Base-by-base conservation (phyloP, 331 rosid genomes). In the Spiraea crenata region DNA sequence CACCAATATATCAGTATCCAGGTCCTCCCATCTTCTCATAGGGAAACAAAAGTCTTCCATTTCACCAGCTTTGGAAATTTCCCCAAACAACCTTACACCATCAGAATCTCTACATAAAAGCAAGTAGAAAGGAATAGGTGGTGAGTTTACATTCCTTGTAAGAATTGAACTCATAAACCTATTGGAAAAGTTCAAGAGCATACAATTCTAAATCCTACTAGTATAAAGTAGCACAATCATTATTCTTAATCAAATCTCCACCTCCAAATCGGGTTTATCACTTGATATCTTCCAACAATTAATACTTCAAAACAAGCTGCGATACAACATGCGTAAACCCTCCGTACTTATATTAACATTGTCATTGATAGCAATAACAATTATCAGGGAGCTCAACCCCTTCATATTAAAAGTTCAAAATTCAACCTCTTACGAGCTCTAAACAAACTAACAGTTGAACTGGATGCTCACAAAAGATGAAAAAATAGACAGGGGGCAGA, bases 21-120 rank as follows among this genome's bases (percentile, higher is more conserved):
- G 70, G 50, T 90, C 90, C 80, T 88, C 88, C 96, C 95, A 90
- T 84, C 84, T 84, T 76, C 82, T 81, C 67, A 34, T 50, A 66
- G 5, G 45, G 57, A 34, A 65, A 57, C 47, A 73, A 7, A 50
- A 14, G 20, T 83, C 92, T 12, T 90, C 96, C 95, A 88, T 90
- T 51, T 67, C 51, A 46, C 73, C 62, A 19, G 77, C 68, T 83
- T 71, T 55, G 76, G 69, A 67, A 77, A 66, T 44, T 50, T 72
- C 77, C 69, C 58, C 82, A 58, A 44, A 13, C 76, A 58, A 59
- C 46, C 64, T 73, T 44, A 69, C 61, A 16, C 72, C 82, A 64
- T 48, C 65, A 57, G 63, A 54, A 57, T 17, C 34, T 73, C 92
- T 85, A 49, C 57, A 59, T 12, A 50, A 67, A 70, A 25, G 31